Evolutionary conservation across 1,284 basidiomycete species (phyloP), one percentile per base, ranked within the genome.

Genomic region (Pascua guehoae): DNA sequence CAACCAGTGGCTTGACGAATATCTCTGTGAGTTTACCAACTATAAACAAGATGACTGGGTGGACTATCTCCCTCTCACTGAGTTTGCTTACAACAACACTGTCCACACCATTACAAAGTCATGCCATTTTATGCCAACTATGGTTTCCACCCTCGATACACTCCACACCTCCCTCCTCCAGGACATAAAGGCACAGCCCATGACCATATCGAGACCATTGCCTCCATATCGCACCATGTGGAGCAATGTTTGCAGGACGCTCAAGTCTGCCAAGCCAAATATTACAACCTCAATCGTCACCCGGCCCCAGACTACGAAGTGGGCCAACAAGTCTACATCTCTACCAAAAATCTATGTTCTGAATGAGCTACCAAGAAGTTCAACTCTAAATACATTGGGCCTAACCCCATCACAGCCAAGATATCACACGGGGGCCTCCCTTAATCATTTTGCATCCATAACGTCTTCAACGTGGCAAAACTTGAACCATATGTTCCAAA

Each of bases 61-160:
- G 0, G 15, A 77, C 76, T 75, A n/a, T n/a, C 68, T 83, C 0
- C 72, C 78, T 0, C 53, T 80, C 8, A 78, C 79, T 0, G 77
- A 82, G 63, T 83, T 83, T 56, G 65, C 71, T 0, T 81, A 79
- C 65, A 82, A 83, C 64, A 81, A 80, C 59, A 58, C 61, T 0
- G 37, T 61, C 0, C 69, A 75, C 17, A 12, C 59, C 0, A 62
- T 71, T 0, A 78, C 71, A 11, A 49, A 5, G 24, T 53, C 8
- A 51, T 61, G 12, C 64, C 62, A 5, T 66, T 60, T 52, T 77
- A 67, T 44, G 72, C 75, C 49, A 76, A 77, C 51, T 58, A 70
- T 16, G 78, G 71, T 15, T 79, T 71, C 47, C 63, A 78, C 53
- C 77, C 75, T 32, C 18, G 46, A 14, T n/a, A 36, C 46, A 47